A percentile compares a stretch with the other conserved stretches of the same genome.
Evolutionary conservation across 495 filamentous ascomycete species (phyloP).

Genomic region (Penicillium angulare): DNA sequence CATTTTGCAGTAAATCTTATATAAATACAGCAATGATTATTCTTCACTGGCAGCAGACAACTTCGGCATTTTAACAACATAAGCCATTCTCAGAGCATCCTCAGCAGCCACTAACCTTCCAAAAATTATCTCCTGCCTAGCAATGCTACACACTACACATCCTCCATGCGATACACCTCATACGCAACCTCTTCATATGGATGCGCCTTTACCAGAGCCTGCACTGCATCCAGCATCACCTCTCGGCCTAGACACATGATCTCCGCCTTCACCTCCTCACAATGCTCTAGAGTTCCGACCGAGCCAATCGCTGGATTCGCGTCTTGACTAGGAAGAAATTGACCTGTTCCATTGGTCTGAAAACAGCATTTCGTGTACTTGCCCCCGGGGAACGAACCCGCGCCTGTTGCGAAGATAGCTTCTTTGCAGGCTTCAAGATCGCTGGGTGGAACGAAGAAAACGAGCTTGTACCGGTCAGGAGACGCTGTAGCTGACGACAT

Average conservation of each 20-base stretch:
- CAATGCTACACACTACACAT: slow-evolving; percentile 52
- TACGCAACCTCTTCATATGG: slow-evolving; percentile 78
- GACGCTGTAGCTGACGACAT: slow-evolving; percentile 13
- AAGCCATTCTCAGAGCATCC: too few relatives aligned
- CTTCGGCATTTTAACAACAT: too few relatives aligned
- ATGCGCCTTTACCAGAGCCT: slow-evolving; percentile 57
- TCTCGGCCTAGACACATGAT: slow-evolving; percentile 51
- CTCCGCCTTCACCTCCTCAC: slow-evolving; percentile 54
- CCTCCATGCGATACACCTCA: slow-evolving; percentile 70
- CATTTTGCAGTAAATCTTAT: too few relatives aligned
- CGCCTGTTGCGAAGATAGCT: slow-evolving; percentile 45
- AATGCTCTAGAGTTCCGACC: slow-evolving; percentile 40
- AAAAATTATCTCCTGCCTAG: too few relatives aligned
- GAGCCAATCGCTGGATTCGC: slow-evolving; percentile 42
- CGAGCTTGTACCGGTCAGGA: slow-evolving; percentile 46
- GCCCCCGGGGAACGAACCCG: slow-evolving; percentile 42
- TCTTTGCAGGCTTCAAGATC: slow-evolving; percentile 44
- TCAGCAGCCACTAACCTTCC: not conserved
- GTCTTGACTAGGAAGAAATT: slow-evolving; percentile 40
- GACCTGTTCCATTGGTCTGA: slow-evolving; percentile 37
- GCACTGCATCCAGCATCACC: slow-evolving; percentile 44
- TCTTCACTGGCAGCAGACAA: too few relatives aligned
- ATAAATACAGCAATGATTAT: too few relatives aligned
- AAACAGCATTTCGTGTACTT: slow-evolving; percentile 45
- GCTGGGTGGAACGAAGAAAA: slow-evolving; percentile 46